Evolutionary conservation across 2,329 filamentous ascomycete species (phyloP).

Genomic region (Xylariomycetidae sp.): DNA sequence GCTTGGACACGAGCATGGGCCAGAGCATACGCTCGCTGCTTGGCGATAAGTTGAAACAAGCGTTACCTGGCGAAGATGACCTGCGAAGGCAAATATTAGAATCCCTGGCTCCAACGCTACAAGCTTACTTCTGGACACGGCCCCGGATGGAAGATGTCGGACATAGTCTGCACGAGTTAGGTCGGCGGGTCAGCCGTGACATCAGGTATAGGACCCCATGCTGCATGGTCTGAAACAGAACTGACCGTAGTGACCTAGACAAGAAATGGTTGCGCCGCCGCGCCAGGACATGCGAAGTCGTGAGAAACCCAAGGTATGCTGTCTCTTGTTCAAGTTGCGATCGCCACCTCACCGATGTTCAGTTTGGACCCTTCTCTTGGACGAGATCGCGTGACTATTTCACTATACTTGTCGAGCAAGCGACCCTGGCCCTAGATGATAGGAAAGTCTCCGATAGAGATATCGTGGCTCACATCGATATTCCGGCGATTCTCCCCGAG

Average conservation of each 20-base stretch:
- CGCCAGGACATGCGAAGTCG: no score
- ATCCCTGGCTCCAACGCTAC: conserved; percentile 1
- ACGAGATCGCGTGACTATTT: conserved; percentile 3
- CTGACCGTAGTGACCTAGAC: no score
- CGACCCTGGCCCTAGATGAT: conserved; percentile 2
- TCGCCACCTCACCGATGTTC: not conserved
- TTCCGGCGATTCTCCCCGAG: no score
- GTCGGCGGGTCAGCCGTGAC: not conserved
- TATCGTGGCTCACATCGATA: no score
- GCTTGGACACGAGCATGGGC: no score
- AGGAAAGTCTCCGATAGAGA: not conserved
- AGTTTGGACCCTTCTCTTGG: conserved; percentile 3
- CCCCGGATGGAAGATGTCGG: conserved; percentile 1
- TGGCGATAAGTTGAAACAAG: no score
- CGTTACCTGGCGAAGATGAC: no score
- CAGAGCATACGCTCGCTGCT: no score
- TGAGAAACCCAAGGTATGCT: no score
- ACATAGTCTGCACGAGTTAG: conserved; percentile 1
- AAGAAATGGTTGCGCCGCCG: no score
- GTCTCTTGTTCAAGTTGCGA: not conserved
- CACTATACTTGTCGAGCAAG: conserved; percentile 3
- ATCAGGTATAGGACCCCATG: not conserved
- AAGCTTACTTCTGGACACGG: conserved; percentile 5
- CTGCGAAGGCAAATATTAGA: conserved; percentile 1
- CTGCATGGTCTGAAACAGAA: no score